Evolutionary conservation across 169 alveolate genomes (phyloP).

Genomic region (Eimeria mitis): DNA sequence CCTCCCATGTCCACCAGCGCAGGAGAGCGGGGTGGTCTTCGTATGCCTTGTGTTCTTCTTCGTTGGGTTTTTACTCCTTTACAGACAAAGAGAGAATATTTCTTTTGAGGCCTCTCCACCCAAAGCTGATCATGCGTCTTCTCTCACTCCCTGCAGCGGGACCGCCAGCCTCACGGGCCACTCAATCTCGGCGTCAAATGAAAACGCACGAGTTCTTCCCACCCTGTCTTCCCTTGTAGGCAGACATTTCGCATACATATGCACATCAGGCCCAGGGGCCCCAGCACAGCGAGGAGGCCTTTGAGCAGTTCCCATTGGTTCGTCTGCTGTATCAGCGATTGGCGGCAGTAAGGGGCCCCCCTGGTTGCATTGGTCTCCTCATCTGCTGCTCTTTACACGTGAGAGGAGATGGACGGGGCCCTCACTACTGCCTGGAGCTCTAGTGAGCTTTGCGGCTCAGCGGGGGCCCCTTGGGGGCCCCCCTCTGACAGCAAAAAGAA

Average conservation of each 20-base stretch:
- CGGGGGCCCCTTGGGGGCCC: not conserved
- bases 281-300: not conserved
- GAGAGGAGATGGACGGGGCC: constrained; percentile 2
- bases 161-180: not conserved
- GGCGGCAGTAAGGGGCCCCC: not conserved
- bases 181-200: not conserved
- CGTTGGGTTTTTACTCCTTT: not conserved
- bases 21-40: constrained; percentile 14
- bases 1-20: not conserved
- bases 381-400: not conserved
- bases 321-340: not conserved
- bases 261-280: not conserved
- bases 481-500: too few relatives aligned
- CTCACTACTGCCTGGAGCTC: not conserved
- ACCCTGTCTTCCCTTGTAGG: constrained; percentile 12
- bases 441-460: not conserved
- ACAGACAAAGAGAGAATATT: not conserved
- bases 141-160: not conserved
- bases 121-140: not conserved
- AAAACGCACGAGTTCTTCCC: not conserved
- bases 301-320: not conserved
- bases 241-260: not conserved
- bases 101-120: not conserved
- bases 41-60: not conserved
- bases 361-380: not conserved